phyloP scores from a whole-genome alignment of 108 stramenopile species.

The Skeletonema marinoi region DNA sequence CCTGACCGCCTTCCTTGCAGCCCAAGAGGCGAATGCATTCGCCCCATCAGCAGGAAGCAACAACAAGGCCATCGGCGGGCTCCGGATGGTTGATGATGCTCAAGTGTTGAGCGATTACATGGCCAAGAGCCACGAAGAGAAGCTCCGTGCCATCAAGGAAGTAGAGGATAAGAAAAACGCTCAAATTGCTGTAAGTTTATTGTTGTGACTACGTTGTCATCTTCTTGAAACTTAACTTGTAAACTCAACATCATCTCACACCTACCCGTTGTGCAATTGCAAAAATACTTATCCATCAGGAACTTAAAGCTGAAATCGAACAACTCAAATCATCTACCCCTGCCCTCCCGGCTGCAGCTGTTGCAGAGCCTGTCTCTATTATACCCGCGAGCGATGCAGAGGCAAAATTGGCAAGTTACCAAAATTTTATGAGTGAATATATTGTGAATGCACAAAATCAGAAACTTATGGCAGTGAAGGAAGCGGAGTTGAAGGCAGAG shows the following conservation, averaged over 20 bases:
- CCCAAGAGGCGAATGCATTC: constrained; percentile 7
- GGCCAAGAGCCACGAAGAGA: constrained; percentile 84
- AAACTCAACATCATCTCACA: neutral
- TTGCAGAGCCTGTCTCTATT: constrained; percentile 17
- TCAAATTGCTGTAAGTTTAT: constrained; percentile 65
- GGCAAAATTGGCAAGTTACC: constrained; percentile 60
- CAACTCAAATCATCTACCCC: constrained; percentile 36
- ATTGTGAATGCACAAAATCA: constrained; percentile 74
- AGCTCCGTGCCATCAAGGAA: constrained; percentile 62
- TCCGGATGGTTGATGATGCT: constrained; percentile 2
- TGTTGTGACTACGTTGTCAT: neutral
- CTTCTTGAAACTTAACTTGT: neutral
- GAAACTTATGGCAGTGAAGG: constrained; percentile 37
- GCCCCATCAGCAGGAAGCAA: constrained; percentile 7
- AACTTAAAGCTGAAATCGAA: constrained; percentile 57
- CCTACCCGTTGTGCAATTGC: neutral
- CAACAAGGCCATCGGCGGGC: neutral
- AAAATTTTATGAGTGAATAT: constrained; percentile 79
- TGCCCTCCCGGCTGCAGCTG: constrained; percentile 19
- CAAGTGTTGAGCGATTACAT: constrained; percentile 70
- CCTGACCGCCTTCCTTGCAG: neutral
- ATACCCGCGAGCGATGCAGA: constrained; percentile 48
- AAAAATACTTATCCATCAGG: constrained; percentile 22
- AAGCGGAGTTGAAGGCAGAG: constrained; percentile 59
- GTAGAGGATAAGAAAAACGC: constrained; percentile 73